Evolutionary conservation across 805 yeast genomes (phyloP), one percentile per base, ranked within the genome.

Genomic region (Myxozyma vanderwaltii): DNA sequence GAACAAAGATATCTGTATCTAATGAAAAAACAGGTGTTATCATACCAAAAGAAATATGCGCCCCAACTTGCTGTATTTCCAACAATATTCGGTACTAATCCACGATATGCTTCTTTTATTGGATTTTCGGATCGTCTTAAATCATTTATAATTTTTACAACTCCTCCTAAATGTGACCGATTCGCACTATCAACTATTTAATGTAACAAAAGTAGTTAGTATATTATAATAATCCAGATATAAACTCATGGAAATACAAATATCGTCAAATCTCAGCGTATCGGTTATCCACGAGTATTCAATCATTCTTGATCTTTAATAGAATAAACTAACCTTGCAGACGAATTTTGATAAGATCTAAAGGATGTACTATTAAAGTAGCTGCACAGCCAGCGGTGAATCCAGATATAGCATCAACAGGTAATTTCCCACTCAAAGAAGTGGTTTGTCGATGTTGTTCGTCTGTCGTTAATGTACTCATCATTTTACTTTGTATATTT

Each of bases 31-130:
- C n/a, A n/a, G n/a, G n/a, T n/a, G n/a, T n/a, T n/a, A 29, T 10
- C 33, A 29, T 29, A 94, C 41, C 89, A 75, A 31, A 86, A 81
- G 73, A 94, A 94, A 69, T 94, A 94, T 4, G 89, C 71, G 0
- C 90, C 88, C 98, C 99, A 94, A 0, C 96, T 92, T 0, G 83
- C 71, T 0, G 95, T 83, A 65, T 91, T 90, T 0, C 98, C 99
- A 0, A 89, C 39, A 3, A 92, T 68, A 69, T 91, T 94, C 1
- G 96, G 89, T 0, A 83, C 77, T 1, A 91, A 76, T 0, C 97
- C 97, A 56, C 96, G 77, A 69, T 91, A 91, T 52, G 78, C 64
- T 47, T 75, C 81, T 6, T 54, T 67, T 2, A 71, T 12, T 13
- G 45, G 68, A 38, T 43, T 24, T 15, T 40, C 36, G 15, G 65